Base-by-base conservation (phyloP, 2,329 filamentous ascomycete genomes). In the Rhynchosporium secalis region DNA sequence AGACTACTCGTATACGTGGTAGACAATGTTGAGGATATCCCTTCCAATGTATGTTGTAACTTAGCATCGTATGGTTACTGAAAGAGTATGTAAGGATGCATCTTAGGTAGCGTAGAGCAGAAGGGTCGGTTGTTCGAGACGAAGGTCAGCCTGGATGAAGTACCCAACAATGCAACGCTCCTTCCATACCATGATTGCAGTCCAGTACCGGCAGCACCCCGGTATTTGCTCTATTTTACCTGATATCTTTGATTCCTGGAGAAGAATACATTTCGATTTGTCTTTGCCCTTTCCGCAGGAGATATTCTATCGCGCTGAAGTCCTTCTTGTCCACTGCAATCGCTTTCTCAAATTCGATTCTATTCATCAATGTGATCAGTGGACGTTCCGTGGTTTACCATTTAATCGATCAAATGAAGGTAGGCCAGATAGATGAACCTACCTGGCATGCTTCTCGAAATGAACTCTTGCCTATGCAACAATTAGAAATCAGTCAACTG, bases 271-370 rank as follows among this genome's bases (percentile, higher is more conserved):
- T 84, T 69, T 90, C 87, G 45, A 91, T 75, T 71, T 90, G 87
- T 62, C 86, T 78, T 36, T 82, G 78, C 6, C 88, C 88, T 74
- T 85, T 88, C 46, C 88, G 80, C 46, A 91, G 69, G 45, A 90
- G 76, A 73, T 86, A 89, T 72, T 91, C 88, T 61, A 91, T 85
- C 0, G 88, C 82, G 36, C 78, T 76, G 72, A 91, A 91, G 70
- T 91, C 87, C 70, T 89, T 90, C 74, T 86, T 89, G 74, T 84
- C 82, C 58, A 89, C 71, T 9, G 74, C 70, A 28, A 80, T 72
- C 71, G 86, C 68, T 73, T 89, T 90, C 45, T 86, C 80, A 72
- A 99, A 98, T 73, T 97, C 92, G 33, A 80, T 75, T 68, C 91
- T 93, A 36, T 8, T 20, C 51, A 57, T 56, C 43, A 63, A 57